A percentile compares a stretch with the other conserved stretches of the same genome.
phyloP scores from a whole-genome alignment of 2,329 filamentous ascomycete genomes.

The Xylariaceae sp. region DNA sequence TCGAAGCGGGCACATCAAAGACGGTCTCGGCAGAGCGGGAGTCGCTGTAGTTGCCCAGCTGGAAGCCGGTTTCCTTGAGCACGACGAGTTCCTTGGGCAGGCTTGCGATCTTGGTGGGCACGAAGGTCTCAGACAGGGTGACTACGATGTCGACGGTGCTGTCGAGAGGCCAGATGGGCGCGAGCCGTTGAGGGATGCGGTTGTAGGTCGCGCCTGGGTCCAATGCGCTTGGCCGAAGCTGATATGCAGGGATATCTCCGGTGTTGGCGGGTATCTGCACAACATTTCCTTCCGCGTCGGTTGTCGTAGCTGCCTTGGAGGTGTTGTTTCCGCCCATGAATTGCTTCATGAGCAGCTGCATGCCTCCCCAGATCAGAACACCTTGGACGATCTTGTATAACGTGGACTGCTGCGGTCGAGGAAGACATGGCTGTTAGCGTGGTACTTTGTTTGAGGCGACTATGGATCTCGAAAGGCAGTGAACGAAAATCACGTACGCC shows the following conservation, averaged over 20 bases:
- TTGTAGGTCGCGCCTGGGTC: slow-evolving; percentile 63
- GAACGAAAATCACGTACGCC: slow-evolving; percentile 29
- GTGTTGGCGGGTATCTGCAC: slow-evolving; percentile 54
- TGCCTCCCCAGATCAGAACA: slow-evolving; percentile 54
- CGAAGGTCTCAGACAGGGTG: slow-evolving; percentile 75
- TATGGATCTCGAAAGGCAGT: not conserved
- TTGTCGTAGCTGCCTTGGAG: slow-evolving; percentile 45
- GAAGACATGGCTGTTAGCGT: too few relatives aligned
- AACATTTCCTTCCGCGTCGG: slow-evolving; percentile 50
- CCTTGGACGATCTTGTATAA: slow-evolving; percentile 51
- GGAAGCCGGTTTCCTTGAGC: slow-evolving; percentile 76
- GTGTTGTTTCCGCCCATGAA: slow-evolving; percentile 48
- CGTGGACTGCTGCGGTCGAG: slow-evolving; percentile 32
- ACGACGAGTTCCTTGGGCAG: slow-evolving; percentile 68
- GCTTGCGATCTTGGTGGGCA: slow-evolving; percentile 64
- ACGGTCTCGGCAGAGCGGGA: slow-evolving; percentile 72
- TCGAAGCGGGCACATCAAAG: slow-evolving; percentile 72
- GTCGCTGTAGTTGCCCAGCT: slow-evolving; percentile 75
- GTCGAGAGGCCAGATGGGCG: slow-evolving; percentile 84
- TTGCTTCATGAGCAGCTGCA: slow-evolving; percentile 58
- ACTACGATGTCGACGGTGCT: slow-evolving; percentile 78
- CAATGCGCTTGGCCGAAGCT: slow-evolving; percentile 59
- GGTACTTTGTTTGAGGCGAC: slow-evolving; percentile 6
- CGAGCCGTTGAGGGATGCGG: slow-evolving; percentile 65
- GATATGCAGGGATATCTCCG: slow-evolving; percentile 61